Percentiles rank a stretch among this genome's conserved stretches.
These are phyloP conservation scores for Aquilaria agallochum DNA, from an alignment of 441 rosid genomes.

Conservation along the genomic window DNA sequence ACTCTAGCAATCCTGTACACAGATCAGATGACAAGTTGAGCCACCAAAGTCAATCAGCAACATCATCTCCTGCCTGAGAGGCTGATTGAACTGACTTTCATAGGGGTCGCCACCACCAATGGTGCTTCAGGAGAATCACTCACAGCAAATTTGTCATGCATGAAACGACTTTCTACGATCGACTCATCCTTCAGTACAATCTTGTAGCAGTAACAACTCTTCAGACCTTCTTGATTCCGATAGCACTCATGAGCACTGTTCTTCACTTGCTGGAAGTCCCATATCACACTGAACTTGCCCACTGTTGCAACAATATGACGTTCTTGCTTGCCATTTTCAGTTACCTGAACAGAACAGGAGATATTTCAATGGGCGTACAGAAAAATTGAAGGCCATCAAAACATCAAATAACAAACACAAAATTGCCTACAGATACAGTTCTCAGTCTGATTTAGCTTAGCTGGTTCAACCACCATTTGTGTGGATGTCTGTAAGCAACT, in stretches of 20 bases:
- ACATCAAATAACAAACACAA: too few relatives aligned
- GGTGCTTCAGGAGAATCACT: conserved; percentile 71
- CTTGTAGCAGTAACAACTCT: conserved; percentile 78
- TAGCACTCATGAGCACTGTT: conserved; percentile 62
- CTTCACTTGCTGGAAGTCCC: conserved; percentile 81
- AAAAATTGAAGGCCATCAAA: too few relatives aligned
- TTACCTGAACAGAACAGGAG: conserved; percentile 38
- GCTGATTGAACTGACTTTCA: conserved; percentile 75
- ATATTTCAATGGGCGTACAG: too few relatives aligned
- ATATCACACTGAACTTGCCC: conserved; percentile 69
- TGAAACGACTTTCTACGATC: conserved; percentile 68
- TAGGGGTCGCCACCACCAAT: conserved; percentile 74
- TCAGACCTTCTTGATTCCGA: conserved; percentile 63
- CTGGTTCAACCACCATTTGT: too few relatives aligned
- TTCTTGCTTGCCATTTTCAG: conserved; percentile 68
- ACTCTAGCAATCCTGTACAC: conserved; percentile 5
- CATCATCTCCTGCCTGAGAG: conserved; percentile 45
- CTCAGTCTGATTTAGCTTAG: too few relatives aligned
- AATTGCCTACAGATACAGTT: too few relatives aligned
- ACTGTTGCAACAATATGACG: conserved; percentile 70
- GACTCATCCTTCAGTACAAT: conserved; percentile 69
- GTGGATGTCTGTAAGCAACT: too few relatives aligned
- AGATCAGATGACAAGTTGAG: conserved; percentile 2
- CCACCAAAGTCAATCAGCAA: conserved; percentile 7
- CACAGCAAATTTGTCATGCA: conserved; percentile 60